These are phyloP conservation scores for Elsinoe batatas DNA, from an alignment of 2,329 filamentous ascomycete genomes.

Conservation along the genomic window DNA sequence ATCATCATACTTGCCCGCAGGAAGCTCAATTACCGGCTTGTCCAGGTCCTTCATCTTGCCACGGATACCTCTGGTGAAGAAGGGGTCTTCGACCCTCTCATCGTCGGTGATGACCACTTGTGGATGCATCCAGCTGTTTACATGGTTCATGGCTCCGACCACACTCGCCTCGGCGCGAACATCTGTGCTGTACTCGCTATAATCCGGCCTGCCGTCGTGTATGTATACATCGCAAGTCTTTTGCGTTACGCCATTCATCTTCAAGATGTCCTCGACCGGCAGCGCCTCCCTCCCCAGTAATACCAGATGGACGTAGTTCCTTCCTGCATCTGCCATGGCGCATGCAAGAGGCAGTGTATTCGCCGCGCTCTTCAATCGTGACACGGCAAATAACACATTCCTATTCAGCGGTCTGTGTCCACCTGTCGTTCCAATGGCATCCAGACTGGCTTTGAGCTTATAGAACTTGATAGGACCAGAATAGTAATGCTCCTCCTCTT, in stretches of 20 bases:
- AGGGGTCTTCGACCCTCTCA: slow-evolving; percentile 54
- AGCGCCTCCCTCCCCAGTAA: slow-evolving; percentile 67
- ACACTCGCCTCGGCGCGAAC: slow-evolving; percentile 57
- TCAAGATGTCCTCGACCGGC: slow-evolving; percentile 55
- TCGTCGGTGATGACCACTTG: slow-evolving; percentile 67
- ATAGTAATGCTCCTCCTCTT: slow-evolving; percentile 41
- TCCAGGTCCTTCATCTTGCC: slow-evolving; percentile 43
- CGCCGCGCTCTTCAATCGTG: slow-evolving; percentile 62
- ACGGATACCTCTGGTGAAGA: slow-evolving; percentile 54
- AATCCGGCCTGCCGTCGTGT: slow-evolving; percentile 70
- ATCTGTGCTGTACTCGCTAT: slow-evolving; percentile 58
- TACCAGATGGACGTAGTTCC: slow-evolving; percentile 71
- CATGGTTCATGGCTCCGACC: slow-evolving; percentile 57
- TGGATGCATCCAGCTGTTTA: slow-evolving; percentile 65
- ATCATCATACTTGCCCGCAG: slow-evolving; percentile 50
- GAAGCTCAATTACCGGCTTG: slow-evolving; percentile 65
- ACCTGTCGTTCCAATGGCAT: slow-evolving; percentile 45
- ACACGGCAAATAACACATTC: slow-evolving; percentile 71
- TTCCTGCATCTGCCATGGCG: slow-evolving; percentile 62
- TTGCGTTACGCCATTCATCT: slow-evolving; percentile 68
- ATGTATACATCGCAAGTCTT: slow-evolving; percentile 54
- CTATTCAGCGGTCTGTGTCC: slow-evolving; percentile 47
- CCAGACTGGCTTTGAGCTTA: slow-evolving; percentile 53
- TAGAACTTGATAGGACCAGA: slow-evolving; percentile 62
- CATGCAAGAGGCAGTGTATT: slow-evolving; percentile 73